Evolutionary conservation across 1,284 basidiomycete genomes (phyloP).

Genomic region (Peniophora sp.): DNA sequence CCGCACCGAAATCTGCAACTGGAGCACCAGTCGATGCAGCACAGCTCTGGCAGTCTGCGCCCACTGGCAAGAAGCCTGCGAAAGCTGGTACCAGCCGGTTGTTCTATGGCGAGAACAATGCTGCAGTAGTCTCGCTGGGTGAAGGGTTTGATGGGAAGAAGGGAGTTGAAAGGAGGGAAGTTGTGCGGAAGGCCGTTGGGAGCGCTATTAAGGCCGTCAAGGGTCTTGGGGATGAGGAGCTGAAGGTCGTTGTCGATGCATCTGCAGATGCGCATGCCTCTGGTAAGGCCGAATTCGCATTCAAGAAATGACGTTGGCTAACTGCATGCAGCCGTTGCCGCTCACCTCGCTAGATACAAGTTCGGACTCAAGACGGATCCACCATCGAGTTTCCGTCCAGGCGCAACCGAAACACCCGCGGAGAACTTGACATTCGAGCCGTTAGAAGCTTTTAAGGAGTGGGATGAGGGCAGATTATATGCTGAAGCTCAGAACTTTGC

Average conservation of each 20-base stretch:
- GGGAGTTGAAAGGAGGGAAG: constrained; percentile 46
- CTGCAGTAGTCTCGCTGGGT: constrained; percentile 55
- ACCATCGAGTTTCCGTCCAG: constrained; percentile 51
- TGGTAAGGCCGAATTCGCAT: constrained; percentile 29
- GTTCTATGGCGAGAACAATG: constrained; percentile 41
- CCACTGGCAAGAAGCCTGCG: constrained; percentile 33
- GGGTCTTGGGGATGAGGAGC: constrained; percentile 46
- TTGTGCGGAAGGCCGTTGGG: constrained; percentile 60
- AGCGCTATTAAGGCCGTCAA: constrained; percentile 60
- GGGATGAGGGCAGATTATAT: constrained; percentile 68
- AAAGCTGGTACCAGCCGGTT: constrained; percentile 58
- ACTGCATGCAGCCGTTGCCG: constrained; percentile 53
- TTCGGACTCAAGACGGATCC: constrained; percentile 72
- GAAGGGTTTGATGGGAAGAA: constrained; percentile 45
- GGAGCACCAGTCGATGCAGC: constrained; percentile 23
- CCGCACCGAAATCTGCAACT: constrained; percentile 14
- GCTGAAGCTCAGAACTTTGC: constrained; percentile 81
- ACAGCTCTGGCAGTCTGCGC: constrained; percentile 33
- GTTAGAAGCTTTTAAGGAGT: constrained; percentile 39
- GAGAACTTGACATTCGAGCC: constrained; percentile 43
- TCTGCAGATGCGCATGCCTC: constrained; percentile 68
- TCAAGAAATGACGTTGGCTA: not conserved
- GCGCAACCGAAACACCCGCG: constrained; percentile 35
- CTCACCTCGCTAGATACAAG: constrained; percentile 65
- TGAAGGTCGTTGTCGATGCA: constrained; percentile 47